A percentile compares a stretch with the other conserved stretches of the same genome.
phyloP scores from a whole-genome alignment of 768 basidiomycete species.

The Serendipita sp. region DNA sequence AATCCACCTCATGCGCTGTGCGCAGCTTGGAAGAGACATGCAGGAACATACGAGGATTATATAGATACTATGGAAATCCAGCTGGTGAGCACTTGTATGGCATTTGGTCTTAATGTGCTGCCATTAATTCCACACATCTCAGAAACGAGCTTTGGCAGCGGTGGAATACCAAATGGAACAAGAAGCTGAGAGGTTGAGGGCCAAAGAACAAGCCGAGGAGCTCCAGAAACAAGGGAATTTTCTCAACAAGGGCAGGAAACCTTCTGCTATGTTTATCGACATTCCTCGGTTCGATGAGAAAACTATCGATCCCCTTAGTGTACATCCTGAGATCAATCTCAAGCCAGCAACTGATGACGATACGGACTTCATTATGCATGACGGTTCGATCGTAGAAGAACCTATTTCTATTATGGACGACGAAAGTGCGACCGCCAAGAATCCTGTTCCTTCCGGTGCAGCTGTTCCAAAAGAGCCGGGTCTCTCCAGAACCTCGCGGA shows the following conservation, averaged over 20 bases:
- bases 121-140: not conserved
- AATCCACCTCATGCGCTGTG: not conserved
- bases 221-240: not conserved
- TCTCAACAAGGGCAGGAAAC: not conserved
- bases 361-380: not conserved
- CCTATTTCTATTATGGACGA: not conserved
- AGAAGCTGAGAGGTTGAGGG: not conserved
- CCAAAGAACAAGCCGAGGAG: not conserved
- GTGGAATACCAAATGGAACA: slow-evolving; percentile 3
- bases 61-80: not conserved
- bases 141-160: not conserved
- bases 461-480: not conserved
- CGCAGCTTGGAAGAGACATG: not conserved
- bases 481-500: not conserved
- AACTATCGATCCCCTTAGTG: not conserved
- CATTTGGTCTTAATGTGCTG: not conserved
- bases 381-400: not conserved
- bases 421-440: not conserved
- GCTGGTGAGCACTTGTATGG: not conserved
- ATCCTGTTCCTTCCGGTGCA: not conserved
- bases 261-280: not conserved
- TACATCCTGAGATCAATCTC: slow-evolving; percentile 1
- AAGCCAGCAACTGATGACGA: not conserved
- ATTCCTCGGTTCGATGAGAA: slow-evolving; percentile 4
- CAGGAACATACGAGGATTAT: not conserved